phyloP scores from a whole-genome alignment of 192 early-diverging fungal genomes.

The Rhizophagus sp. region DNA sequence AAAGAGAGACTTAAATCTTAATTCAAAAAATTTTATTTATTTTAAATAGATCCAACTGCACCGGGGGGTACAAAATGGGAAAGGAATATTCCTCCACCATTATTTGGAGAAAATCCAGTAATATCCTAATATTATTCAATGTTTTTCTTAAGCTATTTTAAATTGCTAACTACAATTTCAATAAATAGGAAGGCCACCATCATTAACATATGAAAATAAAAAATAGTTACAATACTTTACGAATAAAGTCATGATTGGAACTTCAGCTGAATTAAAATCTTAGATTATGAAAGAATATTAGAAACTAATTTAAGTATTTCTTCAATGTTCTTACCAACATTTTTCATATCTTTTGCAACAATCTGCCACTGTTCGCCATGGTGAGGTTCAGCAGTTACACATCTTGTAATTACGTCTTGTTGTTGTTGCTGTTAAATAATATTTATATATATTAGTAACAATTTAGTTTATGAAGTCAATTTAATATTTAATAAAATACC shows the following conservation, averaged over 20 bases:
- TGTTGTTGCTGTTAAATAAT: slow-evolving; percentile 39
- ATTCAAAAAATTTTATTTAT: background rate
- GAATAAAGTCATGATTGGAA: background rate
- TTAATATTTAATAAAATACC: slow-evolving; percentile 26
- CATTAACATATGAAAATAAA: background rate
- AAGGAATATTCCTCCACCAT: slow-evolving; percentile 68
- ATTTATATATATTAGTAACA: background rate
- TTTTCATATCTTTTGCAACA: slow-evolving; percentile 74
- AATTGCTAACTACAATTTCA: background rate
- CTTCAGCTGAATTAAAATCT: background rate
- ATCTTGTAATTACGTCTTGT: slow-evolving; percentile 62
- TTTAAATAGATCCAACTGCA: slow-evolving; percentile 59
- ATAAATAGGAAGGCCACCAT: background rate
- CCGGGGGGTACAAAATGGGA: slow-evolving; percentile 82
- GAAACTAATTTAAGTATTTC: slow-evolving; percentile 56
- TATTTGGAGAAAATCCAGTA: background rate
- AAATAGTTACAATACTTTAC: background rate
- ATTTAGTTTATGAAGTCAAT: background rate
- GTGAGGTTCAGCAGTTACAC: slow-evolving; percentile 76
- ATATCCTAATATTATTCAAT: background rate
- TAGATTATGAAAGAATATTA: slow-evolving; percentile 16
- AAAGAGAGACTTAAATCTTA: too few relatives aligned
- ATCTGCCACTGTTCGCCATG: slow-evolving; percentile 91
- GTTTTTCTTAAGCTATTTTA: background rate
- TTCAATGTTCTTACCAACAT: slow-evolving; percentile 66